Percentiles rank a stretch among this genome's conserved stretches.
Conservation (phyloP, 2,329 filamentous ascomycete genomes). For the Coleophoma eucalyptorum region DNA sequence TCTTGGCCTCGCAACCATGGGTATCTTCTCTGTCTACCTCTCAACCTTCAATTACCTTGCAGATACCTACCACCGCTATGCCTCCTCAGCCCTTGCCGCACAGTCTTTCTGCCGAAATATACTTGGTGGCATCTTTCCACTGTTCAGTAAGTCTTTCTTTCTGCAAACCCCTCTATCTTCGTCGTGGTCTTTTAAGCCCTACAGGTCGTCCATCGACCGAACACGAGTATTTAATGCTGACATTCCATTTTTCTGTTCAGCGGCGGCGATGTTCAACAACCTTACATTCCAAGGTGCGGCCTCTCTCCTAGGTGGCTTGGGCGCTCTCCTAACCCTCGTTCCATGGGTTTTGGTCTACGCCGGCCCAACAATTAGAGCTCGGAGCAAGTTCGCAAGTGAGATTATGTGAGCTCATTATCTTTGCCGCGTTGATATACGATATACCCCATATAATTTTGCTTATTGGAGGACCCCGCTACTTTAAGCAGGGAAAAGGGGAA, state of each 20-base stretch:
- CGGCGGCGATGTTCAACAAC: slow-evolving; percentile 66
- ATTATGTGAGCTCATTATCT: background rate
- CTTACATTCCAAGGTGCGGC: slow-evolving; percentile 70
- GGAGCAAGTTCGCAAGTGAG: slow-evolving; percentile 66
- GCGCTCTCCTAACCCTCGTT: slow-evolving; percentile 63
- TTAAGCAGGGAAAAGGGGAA: no score
- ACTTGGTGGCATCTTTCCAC: slow-evolving; percentile 74
- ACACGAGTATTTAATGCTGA: background rate
- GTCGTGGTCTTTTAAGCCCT: no score
- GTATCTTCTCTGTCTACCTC: slow-evolving; percentile 83
- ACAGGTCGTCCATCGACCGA: no score
- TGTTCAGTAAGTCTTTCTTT: slow-evolving; percentile 41
- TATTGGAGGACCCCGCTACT: no score
- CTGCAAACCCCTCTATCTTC: no score
- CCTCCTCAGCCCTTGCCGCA: slow-evolving; percentile 80
- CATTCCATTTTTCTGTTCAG: slow-evolving; percentile 25
- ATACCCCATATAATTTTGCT: no score
- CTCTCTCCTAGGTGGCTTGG: slow-evolving; percentile 72
- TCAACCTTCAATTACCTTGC: slow-evolving; percentile 92
- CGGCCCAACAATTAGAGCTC: slow-evolving; percentile 69
- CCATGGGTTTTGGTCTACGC: slow-evolving; percentile 83
- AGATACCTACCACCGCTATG: slow-evolving; percentile 81
- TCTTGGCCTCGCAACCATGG: slow-evolving; percentile 72
- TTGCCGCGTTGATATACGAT: background rate
- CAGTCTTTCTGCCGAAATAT: slow-evolving; percentile 86